Evolutionary conservation across 2,329 filamentous ascomycete species (phyloP).

Genomic region (Colletotrichum melonis): DNA sequence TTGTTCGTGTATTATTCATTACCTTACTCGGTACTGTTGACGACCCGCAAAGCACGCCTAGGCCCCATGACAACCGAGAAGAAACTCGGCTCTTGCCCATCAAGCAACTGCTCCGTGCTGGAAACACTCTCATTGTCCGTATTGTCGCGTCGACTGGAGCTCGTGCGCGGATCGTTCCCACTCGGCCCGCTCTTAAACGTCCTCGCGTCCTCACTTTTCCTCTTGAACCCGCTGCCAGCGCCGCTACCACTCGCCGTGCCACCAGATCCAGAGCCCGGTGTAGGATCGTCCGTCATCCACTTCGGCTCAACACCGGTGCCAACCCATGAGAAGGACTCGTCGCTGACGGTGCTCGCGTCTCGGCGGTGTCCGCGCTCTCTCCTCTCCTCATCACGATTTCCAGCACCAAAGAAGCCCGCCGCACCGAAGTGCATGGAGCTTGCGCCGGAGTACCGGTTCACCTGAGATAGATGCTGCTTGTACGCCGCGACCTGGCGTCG

Average conservation of each 20-base stretch:
- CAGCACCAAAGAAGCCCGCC: constrained; percentile 38
- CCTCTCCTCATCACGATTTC: constrained; percentile 30
- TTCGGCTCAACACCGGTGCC: constrained; percentile 46
- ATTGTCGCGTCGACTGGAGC: constrained; percentile 40
- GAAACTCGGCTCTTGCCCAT: constrained; percentile 76
- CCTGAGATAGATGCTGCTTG: constrained; percentile 74
- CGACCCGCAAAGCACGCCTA: constrained; percentile 74
- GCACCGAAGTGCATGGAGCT: constrained; percentile 51
- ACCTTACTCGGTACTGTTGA: constrained; percentile 61
- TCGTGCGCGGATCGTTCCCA: constrained; percentile 33
- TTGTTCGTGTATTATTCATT: neutral
- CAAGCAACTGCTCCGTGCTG: constrained; percentile 68
- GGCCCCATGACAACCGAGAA: constrained; percentile 77
- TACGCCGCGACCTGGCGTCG: constrained; percentile 77
- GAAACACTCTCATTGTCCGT: constrained; percentile 41
- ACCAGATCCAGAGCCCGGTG: constrained; percentile 34
- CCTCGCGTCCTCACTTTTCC: constrained; percentile 37
- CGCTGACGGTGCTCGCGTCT: constrained; percentile 38
- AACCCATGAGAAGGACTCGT: constrained; percentile 46
- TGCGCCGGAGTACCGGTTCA: constrained; percentile 65
- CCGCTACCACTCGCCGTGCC: constrained; percentile 38
- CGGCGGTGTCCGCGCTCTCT: constrained; percentile 34
- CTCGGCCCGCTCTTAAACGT: constrained; percentile 25
- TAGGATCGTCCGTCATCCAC: constrained; percentile 41
- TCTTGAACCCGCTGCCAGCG: constrained; percentile 26